Base-by-base conservation (phyloP, 768 basidiomycete genomes). In the Rhodotorula sphaerocarpa region DNA sequence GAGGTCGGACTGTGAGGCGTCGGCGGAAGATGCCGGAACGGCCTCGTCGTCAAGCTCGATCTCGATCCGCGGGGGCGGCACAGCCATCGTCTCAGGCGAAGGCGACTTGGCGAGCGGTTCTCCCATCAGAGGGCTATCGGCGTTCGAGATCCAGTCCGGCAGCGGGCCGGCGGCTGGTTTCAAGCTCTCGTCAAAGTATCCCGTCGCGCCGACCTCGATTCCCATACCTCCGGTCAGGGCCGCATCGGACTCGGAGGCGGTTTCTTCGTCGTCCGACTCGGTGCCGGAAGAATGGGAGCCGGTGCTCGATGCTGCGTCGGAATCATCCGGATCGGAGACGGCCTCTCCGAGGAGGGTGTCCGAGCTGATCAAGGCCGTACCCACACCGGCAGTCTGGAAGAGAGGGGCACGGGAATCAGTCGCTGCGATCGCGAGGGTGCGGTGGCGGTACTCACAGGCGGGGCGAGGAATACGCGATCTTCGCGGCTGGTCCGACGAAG, bases 331-430 rank as follows among this genome's bases (percentile, higher is more conserved):
- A 36, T 80, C 80, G 20, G 77, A 77, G 7, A 69, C 30, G 47
- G 60, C 48, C 65, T 73, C 45, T 18, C 57, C 61, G 34, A 66
- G 60, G 1, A 60, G 68, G 2, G 50, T 10, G 36, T 39, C 36
- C 36, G 1, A 30, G 11, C 23, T 82, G 77, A 72, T 83, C 77
- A 5, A 84, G 30, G 88, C 77, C 5, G 90, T 91, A 55, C 89
- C 89, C 33, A 90, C 83, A 30, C 89, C 87, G 75, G 88, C 84
- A 15, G 87, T 90, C 88, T 91, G 70, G n/a, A 45, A 57, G 61
- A 11, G 59, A 11, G 33, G 52, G 27, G 25, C 11, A 33, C 27
- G 21, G 46, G 30, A 50, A 30, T 25, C 30, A 57, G 66, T 31
- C 12, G 57, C 42, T 6, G 20, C 42, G 14, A 43, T 9, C 42